Evolutionary conservation across 805 yeast species (phyloP).

Genomic region (Candida ficus): DNA sequence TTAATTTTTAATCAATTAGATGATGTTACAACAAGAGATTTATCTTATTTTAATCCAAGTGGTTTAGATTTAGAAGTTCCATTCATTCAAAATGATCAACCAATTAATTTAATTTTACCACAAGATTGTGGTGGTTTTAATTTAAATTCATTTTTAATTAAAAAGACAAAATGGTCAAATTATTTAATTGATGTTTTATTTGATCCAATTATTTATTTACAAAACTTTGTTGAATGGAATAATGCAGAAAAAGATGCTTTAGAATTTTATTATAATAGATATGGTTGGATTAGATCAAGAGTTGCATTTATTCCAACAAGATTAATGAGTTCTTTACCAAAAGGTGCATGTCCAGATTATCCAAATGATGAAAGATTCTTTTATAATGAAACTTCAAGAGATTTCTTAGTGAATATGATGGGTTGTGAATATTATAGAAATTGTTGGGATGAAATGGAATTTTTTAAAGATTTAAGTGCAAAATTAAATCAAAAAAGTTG

Average conservation of each 20-base stretch:
- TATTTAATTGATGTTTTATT: conserved; percentile 33
- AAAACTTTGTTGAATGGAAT: conserved; percentile 36
- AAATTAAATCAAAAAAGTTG: conserved; percentile 30
- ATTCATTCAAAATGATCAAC: conserved; percentile 25
- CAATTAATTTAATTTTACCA: conserved; percentile 32
- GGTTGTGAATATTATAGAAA: conserved; percentile 33
- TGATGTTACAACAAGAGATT: conserved; percentile 27
- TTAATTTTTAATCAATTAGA: conserved; percentile 28
- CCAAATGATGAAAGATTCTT: conserved; percentile 29
- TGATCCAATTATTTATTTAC: conserved; percentile 36
- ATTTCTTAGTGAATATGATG: conserved; percentile 35
- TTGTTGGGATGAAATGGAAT: conserved; percentile 38
- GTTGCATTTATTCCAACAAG: conserved; percentile 36
- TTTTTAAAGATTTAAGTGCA: conserved; percentile 28
- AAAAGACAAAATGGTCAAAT: conserved; percentile 34
- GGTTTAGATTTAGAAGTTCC: conserved; percentile 28
- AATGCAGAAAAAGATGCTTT: conserved; percentile 35
- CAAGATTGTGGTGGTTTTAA: conserved; percentile 41
- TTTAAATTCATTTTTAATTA: conserved; percentile 34
- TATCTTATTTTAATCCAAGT: conserved; percentile 33
- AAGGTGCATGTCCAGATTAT: conserved; percentile 31
- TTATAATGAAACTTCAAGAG: conserved; percentile 32
- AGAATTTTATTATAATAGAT: conserved; percentile 32
- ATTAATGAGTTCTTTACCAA: conserved; percentile 32
- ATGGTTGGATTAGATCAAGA: conserved; percentile 36